A percentile compares a stretch with the other conserved stretches of the same genome.
These are phyloP conservation scores for Geotrichum restrictum DNA, from an alignment of 1,139 yeast species.

Conservation along the genomic window DNA sequence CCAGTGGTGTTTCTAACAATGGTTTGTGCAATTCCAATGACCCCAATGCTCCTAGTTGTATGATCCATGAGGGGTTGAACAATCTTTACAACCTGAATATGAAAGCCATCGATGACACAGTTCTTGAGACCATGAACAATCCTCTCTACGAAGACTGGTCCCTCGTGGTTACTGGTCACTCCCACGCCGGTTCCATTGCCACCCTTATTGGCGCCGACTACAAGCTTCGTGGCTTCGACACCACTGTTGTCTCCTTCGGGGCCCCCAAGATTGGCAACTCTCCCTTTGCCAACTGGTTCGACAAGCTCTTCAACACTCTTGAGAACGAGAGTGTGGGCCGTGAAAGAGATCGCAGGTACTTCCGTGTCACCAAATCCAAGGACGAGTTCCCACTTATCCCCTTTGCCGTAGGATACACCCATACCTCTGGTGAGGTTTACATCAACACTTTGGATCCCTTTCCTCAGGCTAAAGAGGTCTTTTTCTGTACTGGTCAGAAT, in stretches of 20 bases:
- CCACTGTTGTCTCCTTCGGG: conserved; percentile 55
- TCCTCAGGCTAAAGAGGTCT: conserved; percentile 1
- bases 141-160: conserved; percentile 46
- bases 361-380: conserved; percentile 19
- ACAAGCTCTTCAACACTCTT: conserved; percentile 40
- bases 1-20: no score
- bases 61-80: conserved; percentile 57
- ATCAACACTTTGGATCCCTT: background rate
- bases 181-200: conserved; percentile 70
- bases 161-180: conserved; percentile 60
- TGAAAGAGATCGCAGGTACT: conserved; percentile 8
- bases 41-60: conserved; percentile 39
- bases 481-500: conserved; percentile 11
- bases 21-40: no score
- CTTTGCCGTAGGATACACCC: conserved; percentile 18
- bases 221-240: conserved; percentile 48
- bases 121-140: conserved; percentile 25
- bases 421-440: conserved; percentile 20
- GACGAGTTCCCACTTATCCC: conserved; percentile 21
- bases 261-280: conserved; percentile 60
- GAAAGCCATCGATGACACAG: conserved; percentile 37
- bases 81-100: conserved; percentile 36
- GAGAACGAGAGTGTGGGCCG: conserved; percentile 1
- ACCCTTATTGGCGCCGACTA: conserved; percentile 59
- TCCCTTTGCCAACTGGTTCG: conserved; percentile 49